Evolutionary conservation across 2,329 filamentous ascomycete species (phyloP), one percentile per base, ranked within the genome.

Genomic region (Dryadomyces sulphureus): DNA sequence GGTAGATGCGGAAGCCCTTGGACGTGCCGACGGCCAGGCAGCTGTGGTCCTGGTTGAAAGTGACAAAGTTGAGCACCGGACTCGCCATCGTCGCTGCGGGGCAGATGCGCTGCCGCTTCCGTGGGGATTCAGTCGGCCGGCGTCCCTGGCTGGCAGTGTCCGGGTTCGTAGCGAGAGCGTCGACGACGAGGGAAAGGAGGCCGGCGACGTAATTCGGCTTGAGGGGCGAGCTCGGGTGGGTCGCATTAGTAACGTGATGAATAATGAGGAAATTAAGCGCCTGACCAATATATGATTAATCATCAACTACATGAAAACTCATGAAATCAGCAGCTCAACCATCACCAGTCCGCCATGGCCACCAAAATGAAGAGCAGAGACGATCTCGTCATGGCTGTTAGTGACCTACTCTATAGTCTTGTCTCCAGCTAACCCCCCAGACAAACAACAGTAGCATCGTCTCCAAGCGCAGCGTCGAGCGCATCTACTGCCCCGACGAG

Each of bases 41-140:
- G 73, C 85, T 94, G 69, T 94, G 88, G 70, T 98, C 92, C 71
- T 98, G 92, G 66, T 98, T 98, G 67, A 96, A 98, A 38, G 90
- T 95, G 57, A 98, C 87, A 67, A 94, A 98, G 66, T 98, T 98
- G 70, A 96, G 87, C 42, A 79, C 68, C 62, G 82, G 80, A 53
- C 60, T 72, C 52, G 79, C 67, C 80, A 86, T 86, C 50, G 55
- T 68, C 32, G 44, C 47, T 41, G 34, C 32, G 34, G 17, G 27
- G 45, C 20, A 19, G 46, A 32, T 22, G 24, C 58, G 50, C 32
- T 43, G 20, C 48, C 50, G 22, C 27, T 36, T 36, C 41, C 42
- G 43, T 30, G 16, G 17, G 39, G 8, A 34, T 40, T 20, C 5
- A 42, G 43, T 7, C 24, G 41, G 19, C 17, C 38, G 12, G 41